Evolutionary conservation across 2,329 filamentous ascomycete genomes (phyloP).

Genomic region (Fusarium verrucosum): DNA sequence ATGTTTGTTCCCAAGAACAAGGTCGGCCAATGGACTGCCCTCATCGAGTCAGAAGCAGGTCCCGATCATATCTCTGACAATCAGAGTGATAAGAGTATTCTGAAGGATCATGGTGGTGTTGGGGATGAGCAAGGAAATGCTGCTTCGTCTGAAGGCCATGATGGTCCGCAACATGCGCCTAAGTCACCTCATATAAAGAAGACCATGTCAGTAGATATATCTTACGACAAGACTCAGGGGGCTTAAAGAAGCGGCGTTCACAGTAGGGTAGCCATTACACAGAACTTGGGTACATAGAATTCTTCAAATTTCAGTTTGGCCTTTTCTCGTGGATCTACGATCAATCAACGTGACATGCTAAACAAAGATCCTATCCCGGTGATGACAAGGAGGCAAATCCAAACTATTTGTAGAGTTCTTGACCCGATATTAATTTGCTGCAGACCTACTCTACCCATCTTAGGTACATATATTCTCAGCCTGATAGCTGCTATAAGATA

Average conservation of each 20-base stretch:
- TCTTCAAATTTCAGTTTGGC: no score
- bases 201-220: slow-evolving; percentile 17
- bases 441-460: no score
- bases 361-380: no score
- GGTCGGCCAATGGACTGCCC: slow-evolving; percentile 30
- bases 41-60: slow-evolving; percentile 20
- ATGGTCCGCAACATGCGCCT: background rate
- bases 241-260: no score
- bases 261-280: background rate
- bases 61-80: slow-evolving; percentile 19
- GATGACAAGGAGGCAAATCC: no score
- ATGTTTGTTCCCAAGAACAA: slow-evolving; percentile 36
- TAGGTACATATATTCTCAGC: no score
- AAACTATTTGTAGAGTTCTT: no score
- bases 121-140: background rate
- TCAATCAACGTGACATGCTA: no score
- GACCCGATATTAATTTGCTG: no score
- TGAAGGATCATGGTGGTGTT: slow-evolving; percentile 5
- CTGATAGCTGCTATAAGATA: no score
- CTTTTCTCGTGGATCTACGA: no score
- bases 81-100: slow-evolving; percentile 29
- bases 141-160: background rate
- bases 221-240: background rate
- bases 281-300: background rate
- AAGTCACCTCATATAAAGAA: slow-evolving; percentile 11